phyloP scores from a whole-genome alignment of 805 yeast genomes.

The Schizosaccharomyces cryophilus region DNA sequence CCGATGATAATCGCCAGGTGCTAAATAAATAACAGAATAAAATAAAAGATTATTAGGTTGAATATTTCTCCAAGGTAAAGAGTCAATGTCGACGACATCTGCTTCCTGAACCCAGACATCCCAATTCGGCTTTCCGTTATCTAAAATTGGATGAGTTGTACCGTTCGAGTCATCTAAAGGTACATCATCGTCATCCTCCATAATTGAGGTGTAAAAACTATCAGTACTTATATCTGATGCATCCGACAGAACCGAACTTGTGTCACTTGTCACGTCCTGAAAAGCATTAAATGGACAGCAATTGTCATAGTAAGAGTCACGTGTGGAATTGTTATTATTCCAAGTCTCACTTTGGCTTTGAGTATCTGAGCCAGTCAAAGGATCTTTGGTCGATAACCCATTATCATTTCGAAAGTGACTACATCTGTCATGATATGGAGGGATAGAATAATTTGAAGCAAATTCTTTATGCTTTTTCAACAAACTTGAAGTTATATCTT shows the following conservation, averaged over 20 bases:
- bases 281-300: not conserved
- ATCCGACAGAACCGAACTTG: no score
- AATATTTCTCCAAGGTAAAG: not conserved
- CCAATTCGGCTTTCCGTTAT: not conserved
- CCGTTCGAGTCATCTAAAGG: not conserved
- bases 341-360: no score
- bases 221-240: no score
- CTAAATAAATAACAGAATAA: constrained; percentile 78
- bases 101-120: not conserved
- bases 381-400: not conserved
- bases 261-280: not conserved
- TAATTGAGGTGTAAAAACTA: no score
- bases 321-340: no score
- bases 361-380: no score
- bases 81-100: not conserved
- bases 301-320: not conserved
- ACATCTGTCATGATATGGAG: not conserved
- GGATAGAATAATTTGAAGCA: not conserved
- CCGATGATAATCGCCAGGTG: constrained; percentile 96
- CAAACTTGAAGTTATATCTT: not conserved
- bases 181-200: not conserved
- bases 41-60: constrained; percentile 32
- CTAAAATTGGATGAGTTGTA: not conserved
- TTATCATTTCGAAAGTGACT: not conserved
- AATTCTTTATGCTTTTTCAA: not conserved